A percentile compares a stretch with the other conserved stretches of the same genome.
Evolutionary conservation across 352 stramenopile species (phyloP).

Genomic region (Ophiocytium majus): DNA sequence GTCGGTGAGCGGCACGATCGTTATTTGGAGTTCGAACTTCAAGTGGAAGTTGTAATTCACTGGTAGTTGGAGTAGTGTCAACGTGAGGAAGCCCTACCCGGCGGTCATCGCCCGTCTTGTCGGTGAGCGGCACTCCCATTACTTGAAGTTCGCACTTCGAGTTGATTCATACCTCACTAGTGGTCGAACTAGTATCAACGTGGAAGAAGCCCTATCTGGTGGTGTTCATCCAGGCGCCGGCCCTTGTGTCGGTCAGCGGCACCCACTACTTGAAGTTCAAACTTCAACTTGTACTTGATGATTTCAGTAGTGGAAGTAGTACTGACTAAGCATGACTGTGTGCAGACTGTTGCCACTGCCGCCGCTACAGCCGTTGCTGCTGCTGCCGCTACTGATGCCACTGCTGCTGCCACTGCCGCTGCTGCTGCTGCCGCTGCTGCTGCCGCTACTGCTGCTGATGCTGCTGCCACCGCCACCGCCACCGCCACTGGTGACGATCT

Average conservation of each 20-base stretch:
- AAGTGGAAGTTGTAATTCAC: background rate
- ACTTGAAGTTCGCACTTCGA: background rate
- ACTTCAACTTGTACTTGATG: too few relatives aligned
- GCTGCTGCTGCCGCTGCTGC: background rate
- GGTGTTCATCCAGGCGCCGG: too few relatives aligned
- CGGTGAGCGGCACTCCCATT: constrained; percentile 57
- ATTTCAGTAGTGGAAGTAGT: too few relatives aligned
- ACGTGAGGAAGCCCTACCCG: constrained; percentile 63
- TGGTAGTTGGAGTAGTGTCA: background rate
- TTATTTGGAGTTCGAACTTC: background rate
- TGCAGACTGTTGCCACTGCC: too few relatives aligned
- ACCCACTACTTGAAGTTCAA: background rate
- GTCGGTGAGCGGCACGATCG: constrained; percentile 61
- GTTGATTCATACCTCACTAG: background rate
- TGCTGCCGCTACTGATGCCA: background rate
- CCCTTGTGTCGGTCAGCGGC: constrained; percentile 74
- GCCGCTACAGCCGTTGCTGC: background rate
- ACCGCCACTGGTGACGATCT: background rate
- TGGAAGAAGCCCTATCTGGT: constrained; percentile 65
- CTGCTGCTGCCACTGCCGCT: background rate
- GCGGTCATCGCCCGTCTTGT: constrained; percentile 81
- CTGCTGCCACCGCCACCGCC: background rate
- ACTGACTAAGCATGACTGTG: too few relatives aligned
- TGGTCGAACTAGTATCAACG: background rate
- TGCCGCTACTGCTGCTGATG: background rate